Evolutionary conservation across 2,329 filamentous ascomycete species (phyloP), one percentile per base, ranked within the genome.

Genomic region (Beauveria sp.): DNA sequence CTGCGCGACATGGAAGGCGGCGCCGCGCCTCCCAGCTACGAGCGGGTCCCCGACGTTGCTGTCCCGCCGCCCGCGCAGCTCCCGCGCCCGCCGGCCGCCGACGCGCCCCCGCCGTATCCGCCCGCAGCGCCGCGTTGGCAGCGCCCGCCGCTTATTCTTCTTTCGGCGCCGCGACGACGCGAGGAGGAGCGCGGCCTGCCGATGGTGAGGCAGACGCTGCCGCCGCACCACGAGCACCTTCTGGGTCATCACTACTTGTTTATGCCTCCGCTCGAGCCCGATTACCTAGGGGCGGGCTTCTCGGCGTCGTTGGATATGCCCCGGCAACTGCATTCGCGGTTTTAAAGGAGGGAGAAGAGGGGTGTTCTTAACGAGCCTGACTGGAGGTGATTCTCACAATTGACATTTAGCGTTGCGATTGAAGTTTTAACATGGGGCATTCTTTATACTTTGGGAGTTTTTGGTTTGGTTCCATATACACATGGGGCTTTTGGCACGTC

Each of bases 31-130:
- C 57, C 57, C 14, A 41, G 18, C 26, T 59, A 59, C n/a, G 41
- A 46, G 37, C 40, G 40, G 8, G 48, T 22, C 6, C 57, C 57
- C 18, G 57, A 20, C 7, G 41, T 59, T 3, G 26, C 28, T 18
- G 50, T 59, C 40, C 48, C 57, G 24, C 48, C 57, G 24, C 57
- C 57, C n/a, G 57, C 48, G 12, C 37, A 18, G n/a, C 48, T 53
- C 9, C 57, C 57, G 40, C 14, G n/a, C 41, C 50, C 50, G 8
- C 57, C 26, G 5, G 28, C 20, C 8, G 57, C 57, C 41, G 57
- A 59, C 18, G 20, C n/a, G 26, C 57, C 57, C 2, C 57, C 57
- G 30, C 48, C 57, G 48, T 59, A 59, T 28, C 57, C 50, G 24
- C 12, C 12, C 34, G 12, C 34, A 5, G 34, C 12, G 12, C 34